Evolutionary conservation across 805 yeast genomes (phyloP), one percentile per base, ranked within the genome.

Genomic region (Yamadazyma sp.): DNA sequence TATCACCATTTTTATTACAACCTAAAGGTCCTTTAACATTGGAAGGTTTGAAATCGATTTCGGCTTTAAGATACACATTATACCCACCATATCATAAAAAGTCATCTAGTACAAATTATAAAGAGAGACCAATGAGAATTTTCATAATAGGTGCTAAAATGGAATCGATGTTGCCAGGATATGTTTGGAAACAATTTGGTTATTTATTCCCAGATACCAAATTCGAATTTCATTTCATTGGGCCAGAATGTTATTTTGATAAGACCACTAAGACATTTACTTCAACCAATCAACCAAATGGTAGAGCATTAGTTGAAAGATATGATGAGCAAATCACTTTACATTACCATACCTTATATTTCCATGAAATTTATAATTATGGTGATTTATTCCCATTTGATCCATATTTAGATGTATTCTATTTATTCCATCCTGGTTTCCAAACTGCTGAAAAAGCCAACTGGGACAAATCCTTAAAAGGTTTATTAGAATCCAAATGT

Each of bases 331-430:
- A 81, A 34, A 58, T 93, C 50, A 70, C 84, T 18, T 72, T 89
- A 47, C 76, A 82, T 39, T 82, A 83, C 63, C 95, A 89, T 61
- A 87, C 98, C 1, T 84, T 86, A 50, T 89, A 82, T 60, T 93
- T 93, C 78, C 87, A 88, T 55, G 91, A 84, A 25, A 71, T 84
- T 42, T 95, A 93, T 62, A 88, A 88, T 51, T 81, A 86, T 31
- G 93, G 89, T 51, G 97, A 91, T 62, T 86, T 93, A 58, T 86
- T 87, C 80, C 98, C 98, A 4, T 93, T 89, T 59, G 98, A 93
- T 59, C 98, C 99, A 29, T 93, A 91, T 60, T 74, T 86, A 56
- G 98, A 93, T 57, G 78, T 79, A 18, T 93, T 93, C 62, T 88
- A 87, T 75, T 71, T 86, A 35, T 93, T 91, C 83, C 98, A 91